Base-by-base conservation (phyloP, 192 early-diverging fungal genomes). In the Phycomyces blakesleeanus region DNA sequence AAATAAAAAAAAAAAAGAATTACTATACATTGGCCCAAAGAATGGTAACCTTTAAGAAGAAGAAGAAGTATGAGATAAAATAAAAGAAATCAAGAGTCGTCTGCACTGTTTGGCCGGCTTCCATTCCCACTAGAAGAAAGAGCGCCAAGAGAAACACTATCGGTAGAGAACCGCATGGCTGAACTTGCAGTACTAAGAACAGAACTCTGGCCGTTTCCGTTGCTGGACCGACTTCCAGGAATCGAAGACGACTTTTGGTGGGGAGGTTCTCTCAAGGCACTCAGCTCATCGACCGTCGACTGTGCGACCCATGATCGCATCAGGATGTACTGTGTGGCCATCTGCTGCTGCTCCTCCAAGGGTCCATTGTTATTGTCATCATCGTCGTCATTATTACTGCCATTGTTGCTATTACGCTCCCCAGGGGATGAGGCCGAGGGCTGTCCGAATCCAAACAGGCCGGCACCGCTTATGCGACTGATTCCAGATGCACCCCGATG, bases 201-300 rank as follows among this genome's bases (percentile, higher is more conserved):
- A 0, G 68, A 73, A 18, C 71, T 73, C 53, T 57, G 66, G 14
- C 51, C 52, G 39, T 60, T 57, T 50, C 71, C 68, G 34, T 70
- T 76, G 21, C 57, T 41, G 38, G 29, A 18, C 20, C 44, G 42
- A 44, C 56, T 61, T 40, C 40, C 51, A 21, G 55, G 21, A 27
- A 53, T 66, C 34, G 29, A 34, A 34, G 24, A 59, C 11, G 66
- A 22, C 44, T 57, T 62, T 18, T 25, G 20, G 64, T 66, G 73
- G 9, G 77, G 73, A 21, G 88, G 90, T 64, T 91, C 90, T 9
- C 90, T 74, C 24, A 75, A 55, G 15, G 73, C 63, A 39, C 86
- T 88, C 55, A 92, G 51, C 63, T 89, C 85, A 68, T 92, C 90
- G 1, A 92, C 83, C 51, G 86, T 89, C 25, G 85, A 83, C 73